Evolutionary conservation across 108 stramenopile genomes (phyloP).

Genomic region (Cyclotella cryptica): DNA sequence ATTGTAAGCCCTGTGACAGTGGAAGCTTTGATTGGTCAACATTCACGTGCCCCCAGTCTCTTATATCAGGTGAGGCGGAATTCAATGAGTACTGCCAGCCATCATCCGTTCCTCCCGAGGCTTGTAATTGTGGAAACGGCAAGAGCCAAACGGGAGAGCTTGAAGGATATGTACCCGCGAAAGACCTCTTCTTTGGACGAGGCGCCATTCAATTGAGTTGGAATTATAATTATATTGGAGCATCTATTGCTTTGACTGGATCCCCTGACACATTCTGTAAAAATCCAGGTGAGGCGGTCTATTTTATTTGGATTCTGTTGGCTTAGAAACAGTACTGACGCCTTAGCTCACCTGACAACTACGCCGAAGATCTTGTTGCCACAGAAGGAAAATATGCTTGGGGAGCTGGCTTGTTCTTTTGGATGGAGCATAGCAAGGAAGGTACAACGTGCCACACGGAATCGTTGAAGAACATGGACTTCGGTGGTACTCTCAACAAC

Average conservation of each 20-base stretch:
- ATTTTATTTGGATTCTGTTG: too few species aligned
- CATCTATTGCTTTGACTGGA: slow-evolving; percentile 33
- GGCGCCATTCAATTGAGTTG: slow-evolving; percentile 37
- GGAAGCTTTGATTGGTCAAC: slow-evolving; percentile 37
- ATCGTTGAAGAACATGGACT: slow-evolving; percentile 22
- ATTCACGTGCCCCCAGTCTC: slow-evolving; percentile 11
- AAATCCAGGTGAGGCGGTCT: neutral
- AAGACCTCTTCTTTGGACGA: slow-evolving; percentile 34
- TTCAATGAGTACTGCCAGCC: slow-evolving; percentile 46
- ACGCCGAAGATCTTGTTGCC: slow-evolving; percentile 20
- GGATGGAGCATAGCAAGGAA: slow-evolving; percentile 46
- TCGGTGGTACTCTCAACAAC: slow-evolving; percentile 43
- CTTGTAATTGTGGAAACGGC: slow-evolving; percentile 27
- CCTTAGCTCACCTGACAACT: too few species aligned
- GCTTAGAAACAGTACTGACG: too few species aligned
- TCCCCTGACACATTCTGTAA: slow-evolving; percentile 35
- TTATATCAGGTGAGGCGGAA: slow-evolving; percentile 12
- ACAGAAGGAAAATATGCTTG: slow-evolving; percentile 39
- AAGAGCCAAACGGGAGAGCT: slow-evolving; percentile 18
- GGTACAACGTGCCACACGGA: slow-evolving; percentile 39
- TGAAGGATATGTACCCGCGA: slow-evolving; percentile 39
- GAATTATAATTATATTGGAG: slow-evolving; percentile 44
- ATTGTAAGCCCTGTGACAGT: slow-evolving; percentile 41
- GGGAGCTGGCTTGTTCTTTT: slow-evolving; percentile 42
- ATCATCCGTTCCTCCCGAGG: slow-evolving; percentile 24